phyloP scores from a whole-genome alignment of 768 basidiomycete species.

The Phlegmacium glaucopus region DNA sequence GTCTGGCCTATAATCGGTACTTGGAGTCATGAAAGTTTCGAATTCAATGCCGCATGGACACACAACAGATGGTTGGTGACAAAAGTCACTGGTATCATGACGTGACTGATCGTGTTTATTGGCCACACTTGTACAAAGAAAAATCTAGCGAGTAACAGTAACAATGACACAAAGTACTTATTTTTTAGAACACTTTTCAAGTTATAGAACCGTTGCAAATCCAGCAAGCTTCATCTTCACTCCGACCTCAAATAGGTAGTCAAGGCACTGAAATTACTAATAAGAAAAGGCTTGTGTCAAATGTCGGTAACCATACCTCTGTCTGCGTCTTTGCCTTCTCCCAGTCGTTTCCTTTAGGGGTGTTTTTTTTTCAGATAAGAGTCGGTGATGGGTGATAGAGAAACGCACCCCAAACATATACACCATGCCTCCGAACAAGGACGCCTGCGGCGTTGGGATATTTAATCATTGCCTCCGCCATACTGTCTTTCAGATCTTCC shows the following conservation, averaged over 20 bases:
- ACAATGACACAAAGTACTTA: too few relatives aligned
- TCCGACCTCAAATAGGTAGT: constrained; percentile 87
- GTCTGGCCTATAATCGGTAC: too few relatives aligned
- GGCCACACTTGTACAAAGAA: too few relatives aligned
- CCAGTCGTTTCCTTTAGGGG: constrained; percentile 59
- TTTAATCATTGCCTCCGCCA: constrained; percentile 80
- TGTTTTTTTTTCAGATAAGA: constrained; percentile 5
- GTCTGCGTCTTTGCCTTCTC: constrained; percentile 88
- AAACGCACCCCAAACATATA: constrained; percentile 81
- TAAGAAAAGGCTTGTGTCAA: neutral
- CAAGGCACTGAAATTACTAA: constrained; percentile 59
- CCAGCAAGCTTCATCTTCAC: constrained; percentile 77
- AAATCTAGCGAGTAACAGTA: too few relatives aligned
- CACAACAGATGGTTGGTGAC: too few relatives aligned
- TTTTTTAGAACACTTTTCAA: neutral
- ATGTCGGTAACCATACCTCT: constrained; percentile 43
- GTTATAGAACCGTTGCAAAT: constrained; percentile 40
- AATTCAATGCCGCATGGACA: too few relatives aligned
- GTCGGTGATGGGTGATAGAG: neutral
- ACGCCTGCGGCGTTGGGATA: constrained; percentile 78
- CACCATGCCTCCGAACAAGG: constrained; percentile 75
- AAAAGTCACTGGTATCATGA: too few relatives aligned
- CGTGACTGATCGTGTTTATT: too few relatives aligned
- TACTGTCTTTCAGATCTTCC: constrained; percentile 84
- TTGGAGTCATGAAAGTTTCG: too few relatives aligned